These are phyloP conservation scores for Aureobasidium sp. DNA, from an alignment of 2,329 filamentous ascomycete species.

Conservation along the genomic window DNA sequence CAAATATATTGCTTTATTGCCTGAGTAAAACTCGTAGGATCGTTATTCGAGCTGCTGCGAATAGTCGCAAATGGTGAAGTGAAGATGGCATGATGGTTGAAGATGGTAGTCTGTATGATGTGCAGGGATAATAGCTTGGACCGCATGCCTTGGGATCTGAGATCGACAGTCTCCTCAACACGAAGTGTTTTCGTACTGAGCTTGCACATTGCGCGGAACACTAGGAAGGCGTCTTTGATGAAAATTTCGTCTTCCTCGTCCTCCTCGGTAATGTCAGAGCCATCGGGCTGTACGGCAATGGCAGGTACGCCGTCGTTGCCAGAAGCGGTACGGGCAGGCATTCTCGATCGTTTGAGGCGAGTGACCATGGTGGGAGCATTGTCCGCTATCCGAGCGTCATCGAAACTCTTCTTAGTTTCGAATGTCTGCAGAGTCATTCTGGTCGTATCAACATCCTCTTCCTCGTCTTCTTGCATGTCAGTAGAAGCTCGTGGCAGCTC, in stretches of 20 bases:
- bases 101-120: conserved; percentile 87
- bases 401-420: conserved; percentile 57
- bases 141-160: conserved; percentile 91
- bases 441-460: conserved; percentile 40
- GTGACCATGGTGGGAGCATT: conserved; percentile 61
- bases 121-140: conserved; percentile 94
- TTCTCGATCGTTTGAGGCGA: conserved; percentile 43
- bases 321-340: conserved; percentile 36
- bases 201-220: conserved; percentile 96
- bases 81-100: conserved; percentile 88
- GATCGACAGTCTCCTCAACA: conserved; percentile 83
- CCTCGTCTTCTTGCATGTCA: conserved; percentile 24
- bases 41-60: conserved; percentile 78
- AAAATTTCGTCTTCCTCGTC: conserved; percentile 88
- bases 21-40: conserved; percentile 83
- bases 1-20: conserved; percentile 96
- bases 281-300: conserved; percentile 27
- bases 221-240: conserved; percentile 91
- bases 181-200: conserved; percentile 86
- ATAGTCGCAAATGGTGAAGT: conserved; percentile 88
- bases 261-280: conserved; percentile 50
- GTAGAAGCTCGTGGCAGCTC: conserved; percentile 25
- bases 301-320: conserved; percentile 28
- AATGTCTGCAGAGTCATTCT: conserved; percentile 63
- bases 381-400: conserved; percentile 57